These are phyloP conservation scores for Prosopis cineraria DNA, from an alignment of 306 rosid genomes.

Conservation along the genomic window DNA sequence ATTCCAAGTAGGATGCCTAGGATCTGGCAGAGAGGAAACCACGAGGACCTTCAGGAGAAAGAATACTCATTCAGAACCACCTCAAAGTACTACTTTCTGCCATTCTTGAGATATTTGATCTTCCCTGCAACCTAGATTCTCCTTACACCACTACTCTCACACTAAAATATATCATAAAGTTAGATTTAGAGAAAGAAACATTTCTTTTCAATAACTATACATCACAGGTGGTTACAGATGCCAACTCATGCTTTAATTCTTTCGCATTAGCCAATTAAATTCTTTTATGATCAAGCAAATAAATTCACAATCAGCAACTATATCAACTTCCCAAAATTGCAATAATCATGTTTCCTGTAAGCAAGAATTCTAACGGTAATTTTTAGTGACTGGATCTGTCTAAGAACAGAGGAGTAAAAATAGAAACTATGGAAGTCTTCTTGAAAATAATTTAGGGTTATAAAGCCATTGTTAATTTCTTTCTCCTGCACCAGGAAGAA, in stretches of 20 bases:
- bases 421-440: not conserved
- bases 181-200: not conserved
- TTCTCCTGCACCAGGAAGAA: slow-evolving; percentile 4
- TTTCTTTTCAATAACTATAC: not conserved
- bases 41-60: not conserved
- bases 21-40: not conserved
- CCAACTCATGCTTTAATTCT: not conserved
- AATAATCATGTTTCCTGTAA: not conserved
- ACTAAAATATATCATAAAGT: not conserved
- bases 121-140: not conserved
- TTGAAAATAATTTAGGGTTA: slow-evolving; percentile 4
- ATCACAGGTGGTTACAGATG: not conserved
- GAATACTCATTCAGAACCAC: not conserved
- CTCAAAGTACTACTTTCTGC: not conserved
- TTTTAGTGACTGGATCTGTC: not conserved
- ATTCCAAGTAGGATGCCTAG: not conserved
- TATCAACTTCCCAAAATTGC: not conserved
- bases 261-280: not conserved
- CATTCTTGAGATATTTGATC: not conserved
- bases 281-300: not conserved
- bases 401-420: not conserved
- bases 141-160: not conserved
- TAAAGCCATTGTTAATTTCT: not conserved
- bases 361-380: not conserved
- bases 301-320: not conserved